Evolutionary conservation across 1,139 yeast genomes (phyloP).

Genomic region (Schwanniomyces etchellsii): DNA sequence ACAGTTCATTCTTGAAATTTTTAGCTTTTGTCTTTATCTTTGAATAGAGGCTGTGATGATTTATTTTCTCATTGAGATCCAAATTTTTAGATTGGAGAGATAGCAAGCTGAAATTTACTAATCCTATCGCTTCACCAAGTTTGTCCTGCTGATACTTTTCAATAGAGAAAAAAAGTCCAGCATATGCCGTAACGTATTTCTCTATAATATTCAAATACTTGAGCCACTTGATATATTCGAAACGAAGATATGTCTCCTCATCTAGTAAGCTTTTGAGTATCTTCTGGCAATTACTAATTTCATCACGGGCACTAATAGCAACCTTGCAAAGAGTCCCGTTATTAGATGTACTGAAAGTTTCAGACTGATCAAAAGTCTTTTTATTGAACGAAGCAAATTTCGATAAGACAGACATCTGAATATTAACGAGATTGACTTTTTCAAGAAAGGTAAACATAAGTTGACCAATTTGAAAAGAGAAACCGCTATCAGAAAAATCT

Average conservation of each 20-base stretch:
- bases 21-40: slow-evolving; percentile 23
- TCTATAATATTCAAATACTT: slow-evolving; percentile 27
- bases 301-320: slow-evolving; percentile 34
- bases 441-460: slow-evolving; percentile 14
- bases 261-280: slow-evolving; percentile 11
- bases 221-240: slow-evolving; percentile 25
- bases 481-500: slow-evolving; percentile 10
- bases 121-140: slow-evolving; percentile 40
- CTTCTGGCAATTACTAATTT: slow-evolving; percentile 18
- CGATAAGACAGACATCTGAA: slow-evolving; percentile 37
- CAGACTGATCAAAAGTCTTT: slow-evolving; percentile 19
- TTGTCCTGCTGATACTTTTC: slow-evolving; percentile 37
- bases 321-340: slow-evolving; percentile 40
- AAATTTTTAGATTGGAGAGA: slow-evolving; percentile 32
- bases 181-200: slow-evolving; percentile 35
- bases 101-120: slow-evolving; percentile 34
- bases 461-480: slow-evolving; percentile 2
- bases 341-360: slow-evolving; percentile 25
- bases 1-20: slow-evolving; percentile 24
- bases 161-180: slow-evolving; percentile 37
- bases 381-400: slow-evolving; percentile 39
- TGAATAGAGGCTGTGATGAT: slow-evolving; percentile 10
- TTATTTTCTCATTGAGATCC: slow-evolving; percentile 9
- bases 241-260: slow-evolving; percentile 4
- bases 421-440: slow-evolving; percentile 25